These are phyloP conservation scores for Nemania diffusa DNA, from an alignment of 2,329 filamentous ascomycete genomes.

Conservation along the genomic window DNA sequence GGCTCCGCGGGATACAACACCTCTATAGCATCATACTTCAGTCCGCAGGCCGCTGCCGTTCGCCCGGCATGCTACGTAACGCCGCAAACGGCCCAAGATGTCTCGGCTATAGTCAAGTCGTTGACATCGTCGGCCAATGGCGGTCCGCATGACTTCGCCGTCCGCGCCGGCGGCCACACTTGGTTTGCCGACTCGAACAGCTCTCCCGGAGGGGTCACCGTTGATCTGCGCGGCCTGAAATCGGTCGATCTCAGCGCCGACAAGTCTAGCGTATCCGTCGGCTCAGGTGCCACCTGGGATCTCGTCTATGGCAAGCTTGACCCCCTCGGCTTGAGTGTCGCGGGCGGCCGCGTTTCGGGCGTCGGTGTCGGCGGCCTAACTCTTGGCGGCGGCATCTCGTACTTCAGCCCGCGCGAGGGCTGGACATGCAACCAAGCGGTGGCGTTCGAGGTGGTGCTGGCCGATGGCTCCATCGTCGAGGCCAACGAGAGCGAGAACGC, in stretches of 20 bases:
- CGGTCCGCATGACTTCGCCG: slow-evolving; percentile 54
- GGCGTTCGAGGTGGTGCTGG: slow-evolving; percentile 60
- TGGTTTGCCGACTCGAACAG: slow-evolving; percentile 58
- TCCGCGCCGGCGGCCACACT: slow-evolving; percentile 64
- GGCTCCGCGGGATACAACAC: slow-evolving; percentile 34
- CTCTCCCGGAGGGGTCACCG: slow-evolving; percentile 53
- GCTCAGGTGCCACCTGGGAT: slow-evolving; percentile 57
- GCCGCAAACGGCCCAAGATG: slow-evolving; percentile 42
- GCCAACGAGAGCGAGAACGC: slow-evolving; percentile 29
- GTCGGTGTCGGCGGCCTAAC: slow-evolving; percentile 59
- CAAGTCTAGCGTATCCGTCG: slow-evolving; percentile 48
- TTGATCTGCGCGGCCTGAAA: slow-evolving; percentile 57
- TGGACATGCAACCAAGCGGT: slow-evolving; percentile 59
- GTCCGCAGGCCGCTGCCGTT: slow-evolving; percentile 28
- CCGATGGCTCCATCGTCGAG: slow-evolving; percentile 55
- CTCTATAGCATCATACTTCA: slow-evolving; percentile 39
- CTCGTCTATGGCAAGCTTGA: slow-evolving; percentile 56
- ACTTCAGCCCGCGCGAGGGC: slow-evolving; percentile 57
- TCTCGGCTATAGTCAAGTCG: slow-evolving; percentile 44
- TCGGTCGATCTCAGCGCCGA: slow-evolving; percentile 49
- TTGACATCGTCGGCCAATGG: slow-evolving; percentile 34
- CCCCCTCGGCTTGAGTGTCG: slow-evolving; percentile 47
- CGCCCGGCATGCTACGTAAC: slow-evolving; percentile 42
- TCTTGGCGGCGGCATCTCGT: slow-evolving; percentile 62
- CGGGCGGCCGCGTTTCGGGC: slow-evolving; percentile 56